Evolutionary conservation across 2,329 filamentous ascomycete genomes (phyloP).

Genomic region (Emydomyces testavorans): DNA sequence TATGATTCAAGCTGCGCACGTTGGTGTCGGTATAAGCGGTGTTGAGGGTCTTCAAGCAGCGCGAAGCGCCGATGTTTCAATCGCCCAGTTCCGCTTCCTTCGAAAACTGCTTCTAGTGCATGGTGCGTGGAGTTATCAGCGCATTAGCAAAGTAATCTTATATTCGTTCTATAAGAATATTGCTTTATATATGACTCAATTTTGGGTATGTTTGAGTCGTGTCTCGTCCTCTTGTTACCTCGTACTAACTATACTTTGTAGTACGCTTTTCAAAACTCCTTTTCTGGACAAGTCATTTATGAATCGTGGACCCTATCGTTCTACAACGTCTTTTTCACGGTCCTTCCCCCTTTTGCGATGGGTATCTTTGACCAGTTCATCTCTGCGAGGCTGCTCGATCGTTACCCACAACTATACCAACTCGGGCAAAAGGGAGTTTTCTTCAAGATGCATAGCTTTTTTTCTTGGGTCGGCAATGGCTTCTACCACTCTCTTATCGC

Average conservation of each 20-base stretch:
- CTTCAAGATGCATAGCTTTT: constrained; percentile 86
- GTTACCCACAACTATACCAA: constrained; percentile 91
- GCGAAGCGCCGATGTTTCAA: constrained; percentile 86
- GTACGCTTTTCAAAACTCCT: constrained; percentile 97
- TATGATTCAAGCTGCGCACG: constrained; percentile 98
- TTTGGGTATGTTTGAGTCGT: constrained; percentile 58
- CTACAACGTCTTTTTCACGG: constrained; percentile 98
- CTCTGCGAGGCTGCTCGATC: constrained; percentile 80
- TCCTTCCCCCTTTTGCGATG: constrained; percentile 82
- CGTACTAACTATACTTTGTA: constrained; percentile 30
- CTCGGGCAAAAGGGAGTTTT: constrained; percentile 87
- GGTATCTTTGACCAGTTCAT: constrained; percentile 98
- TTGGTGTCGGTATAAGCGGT: constrained; percentile 94
- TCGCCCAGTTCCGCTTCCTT: constrained; percentile 89
- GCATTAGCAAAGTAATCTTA: constrained; percentile 89
- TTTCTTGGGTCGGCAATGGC: constrained; percentile 83
- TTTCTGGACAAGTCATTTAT: constrained; percentile 95
- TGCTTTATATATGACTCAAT: constrained; percentile 95
- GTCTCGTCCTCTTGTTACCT: constrained; percentile 8
- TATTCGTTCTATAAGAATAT: constrained; percentile 99
- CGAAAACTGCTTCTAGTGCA: constrained; percentile 91
- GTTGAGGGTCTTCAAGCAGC: constrained; percentile 94
- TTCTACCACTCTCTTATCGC: constrained; percentile 91
- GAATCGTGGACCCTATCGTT: constrained; percentile 99
- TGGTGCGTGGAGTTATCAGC: constrained; percentile 94